Evolutionary conservation across 108 stramenopile genomes (phyloP).

Genomic region (Ochromonas danica): DNA sequence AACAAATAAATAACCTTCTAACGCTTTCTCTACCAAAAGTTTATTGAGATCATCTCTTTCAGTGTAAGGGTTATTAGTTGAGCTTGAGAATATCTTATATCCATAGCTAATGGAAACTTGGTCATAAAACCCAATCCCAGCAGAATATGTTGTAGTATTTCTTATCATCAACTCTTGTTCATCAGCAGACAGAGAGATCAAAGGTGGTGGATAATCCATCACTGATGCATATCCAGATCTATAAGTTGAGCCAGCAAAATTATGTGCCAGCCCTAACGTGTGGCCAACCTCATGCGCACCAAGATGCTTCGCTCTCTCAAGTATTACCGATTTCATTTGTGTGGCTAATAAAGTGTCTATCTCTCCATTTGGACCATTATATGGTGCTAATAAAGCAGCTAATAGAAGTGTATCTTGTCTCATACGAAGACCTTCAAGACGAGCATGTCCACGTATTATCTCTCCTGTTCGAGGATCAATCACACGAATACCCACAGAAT

Average conservation of each 20-base stretch:
- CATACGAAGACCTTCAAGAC: not conserved
- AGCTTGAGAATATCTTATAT: not conserved
- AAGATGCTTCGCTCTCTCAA: not conserved
- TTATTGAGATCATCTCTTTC: too few relatives aligned
- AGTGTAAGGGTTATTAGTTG: too few relatives aligned
- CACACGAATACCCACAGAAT: constrained; percentile 1
- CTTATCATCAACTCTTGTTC: not conserved
- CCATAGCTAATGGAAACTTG: not conserved
- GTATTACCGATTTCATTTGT: not conserved
- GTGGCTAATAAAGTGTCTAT: not conserved
- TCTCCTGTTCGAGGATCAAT: not conserved
- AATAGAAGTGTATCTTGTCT: not conserved
- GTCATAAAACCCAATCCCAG: not conserved
- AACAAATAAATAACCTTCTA: not conserved
- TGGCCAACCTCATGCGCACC: constrained; percentile 22
- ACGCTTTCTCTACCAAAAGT: not conserved
- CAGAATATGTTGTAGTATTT: not conserved
- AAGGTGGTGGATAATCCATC: constrained; percentile 26
- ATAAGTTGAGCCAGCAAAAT: constrained; percentile 23
- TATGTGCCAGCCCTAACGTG: not conserved
- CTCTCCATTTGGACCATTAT: not conserved
- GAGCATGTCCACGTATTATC: not conserved
- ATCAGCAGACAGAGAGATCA: not conserved
- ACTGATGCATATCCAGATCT: not conserved
- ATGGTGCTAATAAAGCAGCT: not conserved